Conservation (phyloP, 768 basidiomycete species). For the Boletus reticulatus region DNA sequence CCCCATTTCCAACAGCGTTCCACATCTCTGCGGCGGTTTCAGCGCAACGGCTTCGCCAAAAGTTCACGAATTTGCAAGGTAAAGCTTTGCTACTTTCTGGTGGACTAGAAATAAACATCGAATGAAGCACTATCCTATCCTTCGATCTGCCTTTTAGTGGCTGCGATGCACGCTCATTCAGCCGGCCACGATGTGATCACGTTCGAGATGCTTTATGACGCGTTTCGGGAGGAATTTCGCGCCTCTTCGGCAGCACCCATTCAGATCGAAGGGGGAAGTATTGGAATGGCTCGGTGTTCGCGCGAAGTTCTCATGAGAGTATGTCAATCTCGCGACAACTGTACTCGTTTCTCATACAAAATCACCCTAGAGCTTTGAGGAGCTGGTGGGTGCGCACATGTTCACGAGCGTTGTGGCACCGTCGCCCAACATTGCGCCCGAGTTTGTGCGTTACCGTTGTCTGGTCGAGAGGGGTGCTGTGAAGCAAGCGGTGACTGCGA, state of each 20-base stretch:
- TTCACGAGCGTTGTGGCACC: constrained; percentile 53
- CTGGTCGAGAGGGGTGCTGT: constrained; percentile 62
- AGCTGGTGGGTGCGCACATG: constrained; percentile 52
- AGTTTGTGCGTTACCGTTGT: constrained; percentile 77
- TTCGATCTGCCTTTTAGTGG: constrained; percentile 77
- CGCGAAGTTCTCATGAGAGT: constrained; percentile 67
- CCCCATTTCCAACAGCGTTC: constrained; percentile 52
- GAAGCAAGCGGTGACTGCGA: constrained; percentile 61
- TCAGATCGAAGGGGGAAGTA: constrained; percentile 67
- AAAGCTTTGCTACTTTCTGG: constrained; percentile 17
- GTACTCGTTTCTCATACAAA: not conserved
- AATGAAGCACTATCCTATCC: constrained; percentile 72
- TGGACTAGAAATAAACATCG: not conserved
- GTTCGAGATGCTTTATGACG: constrained; percentile 87
- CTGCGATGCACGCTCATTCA: constrained; percentile 73
- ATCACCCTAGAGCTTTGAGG: constrained; percentile 68
- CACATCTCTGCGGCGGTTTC: constrained; percentile 42
- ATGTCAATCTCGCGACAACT: constrained; percentile 27
- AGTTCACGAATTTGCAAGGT: constrained; percentile 56
- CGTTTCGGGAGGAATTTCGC: constrained; percentile 73
- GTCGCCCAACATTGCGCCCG: constrained; percentile 51
- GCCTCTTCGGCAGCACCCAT: constrained; percentile 73
- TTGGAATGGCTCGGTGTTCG: constrained; percentile 70
- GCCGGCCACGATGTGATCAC: constrained; percentile 80
- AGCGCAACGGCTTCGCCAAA: constrained; percentile 56